Conservation (phyloP, 2,329 filamentous ascomycete genomes). For the Aspergillus pseudotamarii region DNA sequence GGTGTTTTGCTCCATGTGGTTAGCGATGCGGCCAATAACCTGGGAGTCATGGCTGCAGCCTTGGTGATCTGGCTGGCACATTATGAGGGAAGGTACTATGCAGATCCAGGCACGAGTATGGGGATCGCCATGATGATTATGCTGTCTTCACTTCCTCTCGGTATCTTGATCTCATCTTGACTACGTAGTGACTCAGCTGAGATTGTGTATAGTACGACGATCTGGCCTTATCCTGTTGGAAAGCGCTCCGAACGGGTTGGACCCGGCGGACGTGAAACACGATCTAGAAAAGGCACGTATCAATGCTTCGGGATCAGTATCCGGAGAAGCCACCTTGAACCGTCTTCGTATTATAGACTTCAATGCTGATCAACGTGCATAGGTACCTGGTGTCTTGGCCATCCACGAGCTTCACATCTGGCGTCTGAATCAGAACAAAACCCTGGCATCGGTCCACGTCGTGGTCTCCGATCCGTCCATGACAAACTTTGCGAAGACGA, state of each 20-base stretch:
- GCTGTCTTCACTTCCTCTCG: constrained; percentile 53
- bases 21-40: constrained; percentile 74
- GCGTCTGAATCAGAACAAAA: constrained; percentile 69
- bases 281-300: constrained; percentile 63
- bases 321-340: constrained; percentile 3
- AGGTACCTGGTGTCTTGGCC: constrained; percentile 66
- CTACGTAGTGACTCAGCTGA: not conserved
- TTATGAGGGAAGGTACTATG: constrained; percentile 65
- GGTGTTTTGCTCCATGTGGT: constrained; percentile 72
- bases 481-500: constrained; percentile 60
- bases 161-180: constrained; percentile 9
- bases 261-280: constrained; percentile 64
- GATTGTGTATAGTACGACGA: constrained; percentile 20
- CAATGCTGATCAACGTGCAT: not conserved
- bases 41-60: constrained; percentile 72
- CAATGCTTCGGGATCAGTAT: too few relatives aligned
- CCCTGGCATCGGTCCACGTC: constrained; percentile 68
- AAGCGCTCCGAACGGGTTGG: constrained; percentile 62
- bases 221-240: constrained; percentile 67
- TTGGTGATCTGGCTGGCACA: constrained; percentile 68
- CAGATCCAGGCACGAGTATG: constrained; percentile 69
- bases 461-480: constrained; percentile 62
- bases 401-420: constrained; percentile 74
- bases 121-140: constrained; percentile 75
- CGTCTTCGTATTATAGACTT: not conserved